phyloP scores from a whole-genome alignment of 169 alveolate genomes.

The Cytauxzoon felis region DNA sequence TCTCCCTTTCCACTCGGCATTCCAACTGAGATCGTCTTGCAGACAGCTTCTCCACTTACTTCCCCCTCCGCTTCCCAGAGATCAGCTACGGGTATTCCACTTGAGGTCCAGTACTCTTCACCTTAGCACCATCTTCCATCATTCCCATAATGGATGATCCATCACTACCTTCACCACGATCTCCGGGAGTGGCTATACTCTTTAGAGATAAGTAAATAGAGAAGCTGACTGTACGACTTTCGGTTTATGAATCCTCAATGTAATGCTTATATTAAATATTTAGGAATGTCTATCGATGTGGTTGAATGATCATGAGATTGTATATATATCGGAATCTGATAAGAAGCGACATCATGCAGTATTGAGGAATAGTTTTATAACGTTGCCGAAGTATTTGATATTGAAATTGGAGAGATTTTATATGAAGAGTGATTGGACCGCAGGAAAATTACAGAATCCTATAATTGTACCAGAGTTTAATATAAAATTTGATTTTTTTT shows the following conservation, averaged over 20 bases:
- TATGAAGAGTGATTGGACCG: conserved; percentile 65
- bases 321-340: conserved; percentile 11
- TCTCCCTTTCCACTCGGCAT: no score
- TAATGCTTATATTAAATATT: neutral
- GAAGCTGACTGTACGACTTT: no score
- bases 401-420: conserved; percentile 64
- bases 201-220: no score
- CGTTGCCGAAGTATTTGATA: conserved; percentile 52
- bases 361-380: conserved; percentile 20
- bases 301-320: conserved; percentile 32
- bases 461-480: conserved; percentile 54
- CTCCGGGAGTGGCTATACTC: no score
- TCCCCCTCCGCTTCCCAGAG: no score
- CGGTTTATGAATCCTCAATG: neutral
- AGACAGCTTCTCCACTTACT: no score
- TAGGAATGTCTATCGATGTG: conserved; percentile 37
- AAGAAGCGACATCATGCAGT: conserved; percentile 23
- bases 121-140: no score
- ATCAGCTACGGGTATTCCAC: no score
- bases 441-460: conserved; percentile 56
- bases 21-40: no score
- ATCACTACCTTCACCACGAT: neutral
- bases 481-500: conserved; percentile 59
- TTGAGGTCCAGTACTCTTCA: no score
- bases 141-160: no score